A percentile compares a stretch with the other conserved stretches of the same genome.
These are phyloP conservation scores for Volvox africanus DNA, from an alignment of 139 green algal species.

Conservation along the genomic window DNA sequence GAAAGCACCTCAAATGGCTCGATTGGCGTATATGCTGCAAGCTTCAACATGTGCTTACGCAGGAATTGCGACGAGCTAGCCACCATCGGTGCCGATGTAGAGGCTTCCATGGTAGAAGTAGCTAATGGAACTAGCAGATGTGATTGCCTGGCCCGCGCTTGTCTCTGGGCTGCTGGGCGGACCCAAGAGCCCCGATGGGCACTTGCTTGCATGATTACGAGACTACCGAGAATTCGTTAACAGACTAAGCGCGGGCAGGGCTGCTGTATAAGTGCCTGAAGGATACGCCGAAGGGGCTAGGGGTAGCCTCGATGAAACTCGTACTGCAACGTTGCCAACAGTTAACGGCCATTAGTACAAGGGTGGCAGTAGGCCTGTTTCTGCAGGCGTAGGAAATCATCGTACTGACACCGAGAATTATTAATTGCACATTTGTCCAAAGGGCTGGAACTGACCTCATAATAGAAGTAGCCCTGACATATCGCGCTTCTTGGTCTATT, in stretches of 20 bases:
- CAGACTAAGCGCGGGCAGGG: not conserved
- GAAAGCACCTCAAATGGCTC: slow-evolving; percentile 97
- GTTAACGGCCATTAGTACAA: not conserved
- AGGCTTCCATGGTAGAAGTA: slow-evolving; percentile 37
- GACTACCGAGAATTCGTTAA: not conserved
- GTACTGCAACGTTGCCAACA: not conserved
- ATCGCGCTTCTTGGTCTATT: too few relatives aligned
- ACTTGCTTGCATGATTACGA: not conserved
- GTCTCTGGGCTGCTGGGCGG: not conserved
- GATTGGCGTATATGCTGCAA: slow-evolving; percentile 98
- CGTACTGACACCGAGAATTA: too few relatives aligned
- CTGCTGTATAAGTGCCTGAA: too few relatives aligned
- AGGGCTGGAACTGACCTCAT: too few relatives aligned
- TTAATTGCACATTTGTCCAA: too few relatives aligned
- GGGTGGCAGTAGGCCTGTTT: too few relatives aligned
- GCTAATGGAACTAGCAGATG: not conserved
- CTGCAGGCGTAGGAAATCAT: too few relatives aligned
- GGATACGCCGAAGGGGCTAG: too few relatives aligned
- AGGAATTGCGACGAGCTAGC: slow-evolving; percentile 75
- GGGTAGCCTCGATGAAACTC: not conserved
- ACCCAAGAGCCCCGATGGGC: not conserved
- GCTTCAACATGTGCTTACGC: slow-evolving; percentile 89
- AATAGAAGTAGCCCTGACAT: too few relatives aligned
- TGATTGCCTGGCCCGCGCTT: not conserved
- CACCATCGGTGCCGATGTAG: slow-evolving; percentile 3